phyloP scores from a whole-genome alignment of 768 basidiomycete species.

The Lepiota venenata region DNA sequence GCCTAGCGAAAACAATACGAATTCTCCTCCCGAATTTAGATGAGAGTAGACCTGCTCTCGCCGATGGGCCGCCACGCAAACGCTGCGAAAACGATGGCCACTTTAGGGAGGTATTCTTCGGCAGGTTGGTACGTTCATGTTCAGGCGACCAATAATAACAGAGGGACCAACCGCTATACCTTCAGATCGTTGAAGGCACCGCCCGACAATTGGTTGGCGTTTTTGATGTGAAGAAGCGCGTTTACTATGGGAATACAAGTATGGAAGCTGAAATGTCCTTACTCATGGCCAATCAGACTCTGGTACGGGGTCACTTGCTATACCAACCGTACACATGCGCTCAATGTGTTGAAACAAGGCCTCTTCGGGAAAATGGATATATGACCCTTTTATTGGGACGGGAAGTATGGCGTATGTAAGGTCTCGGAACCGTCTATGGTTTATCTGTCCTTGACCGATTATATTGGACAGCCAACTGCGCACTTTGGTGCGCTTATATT shows the following conservation, averaged over 20 bases:
- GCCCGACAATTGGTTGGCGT: conserved; percentile 64
- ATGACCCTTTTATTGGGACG: conserved; percentile 95
- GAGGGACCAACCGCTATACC: background rate
- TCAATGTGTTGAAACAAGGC: conserved; percentile 44
- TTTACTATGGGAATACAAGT: conserved; percentile 92
- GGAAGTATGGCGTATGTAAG: conserved; percentile 88
- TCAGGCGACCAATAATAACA: background rate
- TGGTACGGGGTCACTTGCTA: conserved; percentile 41
- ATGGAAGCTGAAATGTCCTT: conserved; percentile 98
- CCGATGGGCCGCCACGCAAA: conserved; percentile 36
- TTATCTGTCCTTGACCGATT: background rate
- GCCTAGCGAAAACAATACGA: background rate
- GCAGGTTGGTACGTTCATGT: conserved; percentile 69
- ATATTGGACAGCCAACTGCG: conserved; percentile 63
- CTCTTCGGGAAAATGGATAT: conserved; percentile 83
- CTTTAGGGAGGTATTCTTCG: conserved; percentile 75
- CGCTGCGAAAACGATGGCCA: conserved; percentile 61
- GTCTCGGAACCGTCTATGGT: background rate
- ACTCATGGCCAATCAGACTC: conserved; percentile 93
- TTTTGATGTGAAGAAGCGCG: conserved; percentile 88
- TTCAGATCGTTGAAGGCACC: conserved; percentile 54
- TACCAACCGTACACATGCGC: background rate
- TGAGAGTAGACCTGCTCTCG: conserved; percentile 27
- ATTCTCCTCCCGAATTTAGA: conserved; percentile 33
- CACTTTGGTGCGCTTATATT: conserved; percentile 85